Evolutionary conservation across 768 basidiomycete species (phyloP), one percentile per base, ranked within the genome.

Genomic region (Suillus brevipes): DNA sequence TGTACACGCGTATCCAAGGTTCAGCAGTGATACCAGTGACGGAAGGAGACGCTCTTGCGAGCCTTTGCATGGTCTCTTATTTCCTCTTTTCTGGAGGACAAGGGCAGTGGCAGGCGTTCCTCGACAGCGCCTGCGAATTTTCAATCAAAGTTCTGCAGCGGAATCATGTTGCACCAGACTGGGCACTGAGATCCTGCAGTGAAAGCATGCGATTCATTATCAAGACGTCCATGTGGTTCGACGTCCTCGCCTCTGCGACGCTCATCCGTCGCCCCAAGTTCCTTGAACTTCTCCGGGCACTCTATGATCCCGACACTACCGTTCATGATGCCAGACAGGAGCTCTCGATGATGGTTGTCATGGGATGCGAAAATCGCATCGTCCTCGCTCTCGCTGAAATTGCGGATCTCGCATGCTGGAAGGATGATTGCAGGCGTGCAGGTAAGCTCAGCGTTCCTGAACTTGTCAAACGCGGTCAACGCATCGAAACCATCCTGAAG

Each of bases 181-280:
- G 81, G 58, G 82, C 82, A 7, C 80, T 91, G 13, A 65, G 78
- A 37, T 63, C 66, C 18, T 86, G 84, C 68, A 67, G 70, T 31
- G 82, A 80, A 80, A 86, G 79, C 77, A 82, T 79, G 74, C 84
- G 77, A 42, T 93, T 93, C 76, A 88, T 94, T 72, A 83, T 93
- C 77, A 92, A 92, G 75, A 89, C 92, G 37, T 87, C 90, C 18
- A 87, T 94, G 62, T 94, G 92, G 92, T 94, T 94, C 74, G 92
- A 94, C 73, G 92, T 94, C 43, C 82, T 94, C 59, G 91, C 90
- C 6, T 86, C 89, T 2, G 84, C 89, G 56, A 91, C 91, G 20
- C 87, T 84, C 18, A 79, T 82, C 66, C 69, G 81, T 67, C 68
- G 77, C 2, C 91, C 92, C 13, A 79, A 80, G 55, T 88, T 92